Base-by-base conservation (phyloP, 352 stramenopile species). In the Phytophthora pluvialis region DNA sequence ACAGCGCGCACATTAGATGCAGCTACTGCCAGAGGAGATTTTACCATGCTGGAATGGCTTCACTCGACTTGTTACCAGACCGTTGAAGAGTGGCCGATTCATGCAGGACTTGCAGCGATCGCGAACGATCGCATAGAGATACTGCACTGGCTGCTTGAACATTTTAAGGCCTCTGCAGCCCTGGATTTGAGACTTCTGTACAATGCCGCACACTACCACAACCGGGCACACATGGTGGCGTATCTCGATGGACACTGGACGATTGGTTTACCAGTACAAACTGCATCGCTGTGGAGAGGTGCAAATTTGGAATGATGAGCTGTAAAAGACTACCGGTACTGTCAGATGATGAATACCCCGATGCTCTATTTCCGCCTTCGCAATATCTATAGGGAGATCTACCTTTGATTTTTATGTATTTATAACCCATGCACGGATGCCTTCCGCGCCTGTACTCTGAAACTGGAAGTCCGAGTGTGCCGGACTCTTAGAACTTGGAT, bases 21-120 rank as follows among this genome's bases (percentile, higher is more conserved):
- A 9, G 69, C 64, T 48, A 36, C 57, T 31, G 26, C 36, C 0
- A 46, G 54, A 45, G 64, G 69, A 15, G 50, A 73, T 18, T 64
- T 74, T 33, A 2, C 11, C 21, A 74, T 72, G 65, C 35, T 74
- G 28, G 45, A 72, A 43, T 77, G 65, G 70, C 56, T 77, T 18
- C 28, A 43, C 5, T 28, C 21, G 8, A 50, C 15, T 16, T 51
- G 26, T 26, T 25, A 4, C 9, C 40, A 35, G 4, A 44, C 26
- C 13, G 12, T 21, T 40, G 50, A 57, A 2, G 64, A 71, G 13
- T 74, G 56, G 53, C 56, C 64, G 10, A 50, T 70, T 10, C 45
- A 70, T 10, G 67, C 67, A 35, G 55, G 61, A 2, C 36, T 67
- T 45, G 56, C 51, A 7, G 64, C 69, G 6, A 57, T 77, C 28